Conservation (phyloP, 1,284 basidiomycete species). For the Athelia sp. region DNA sequence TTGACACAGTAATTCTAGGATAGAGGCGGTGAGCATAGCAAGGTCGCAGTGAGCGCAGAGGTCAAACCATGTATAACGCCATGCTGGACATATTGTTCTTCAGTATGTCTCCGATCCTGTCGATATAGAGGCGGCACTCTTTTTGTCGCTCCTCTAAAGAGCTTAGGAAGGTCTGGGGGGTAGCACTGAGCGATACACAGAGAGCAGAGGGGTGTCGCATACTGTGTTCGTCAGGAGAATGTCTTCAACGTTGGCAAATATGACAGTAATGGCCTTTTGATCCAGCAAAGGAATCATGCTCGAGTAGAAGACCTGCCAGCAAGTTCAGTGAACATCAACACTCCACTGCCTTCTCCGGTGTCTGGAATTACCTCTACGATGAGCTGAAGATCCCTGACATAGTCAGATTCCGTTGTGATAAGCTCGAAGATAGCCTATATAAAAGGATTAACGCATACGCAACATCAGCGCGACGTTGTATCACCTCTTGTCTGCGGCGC, state of each 20-base stretch:
- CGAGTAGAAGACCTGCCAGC: conserved; percentile 82
- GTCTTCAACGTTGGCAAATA: conserved; percentile 94
- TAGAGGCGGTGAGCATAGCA: too few relatives aligned
- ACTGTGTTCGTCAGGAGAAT: conserved; percentile 85
- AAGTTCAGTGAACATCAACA: too few relatives aligned
- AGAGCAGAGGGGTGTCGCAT: conserved; percentile 16
- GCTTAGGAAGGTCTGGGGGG: conserved; percentile 67
- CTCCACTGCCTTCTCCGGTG: background rate
- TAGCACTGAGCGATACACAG: conserved; percentile 8
- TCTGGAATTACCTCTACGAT: conserved; percentile 73
- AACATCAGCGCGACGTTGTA: conserved; percentile 8
- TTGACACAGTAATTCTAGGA: conserved; percentile 89
- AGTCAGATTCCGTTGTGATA: conserved; percentile 82
- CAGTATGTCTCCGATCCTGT: conserved; percentile 84
- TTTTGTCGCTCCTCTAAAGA: conserved; percentile 89
- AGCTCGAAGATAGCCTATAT: conserved; percentile 87
- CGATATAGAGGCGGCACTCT: conserved; percentile 85
- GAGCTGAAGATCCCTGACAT: conserved; percentile 86
- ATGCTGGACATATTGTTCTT: conserved; percentile 72
- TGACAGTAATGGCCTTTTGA: conserved; percentile 71
- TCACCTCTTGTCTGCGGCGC: conserved; percentile 82
- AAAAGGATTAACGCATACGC: background rate
- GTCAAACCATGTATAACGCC: conserved; percentile 71
- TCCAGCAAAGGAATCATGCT: conserved; percentile 73
- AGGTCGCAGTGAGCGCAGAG: conserved; percentile 1